Evolutionary conservation across 345 rosid genomes (phyloP), one percentile per base, ranked within the genome.

Genomic region (Garcia nutans): DNA sequence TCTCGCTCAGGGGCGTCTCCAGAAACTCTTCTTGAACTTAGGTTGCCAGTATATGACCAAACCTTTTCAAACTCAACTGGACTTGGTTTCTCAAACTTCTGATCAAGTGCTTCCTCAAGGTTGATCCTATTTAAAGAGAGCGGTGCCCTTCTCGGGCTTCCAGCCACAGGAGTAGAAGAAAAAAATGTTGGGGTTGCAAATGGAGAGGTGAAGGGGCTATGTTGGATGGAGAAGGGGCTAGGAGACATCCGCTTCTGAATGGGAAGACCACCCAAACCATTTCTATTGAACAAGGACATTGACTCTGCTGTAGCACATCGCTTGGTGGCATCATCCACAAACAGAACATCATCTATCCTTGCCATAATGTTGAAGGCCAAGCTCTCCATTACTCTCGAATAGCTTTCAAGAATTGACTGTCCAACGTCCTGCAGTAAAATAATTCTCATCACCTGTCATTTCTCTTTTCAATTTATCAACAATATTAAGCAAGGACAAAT

Each of bases 301-400:
- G 97, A 85, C 81, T 92, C 96, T 17, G 89, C 84, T 10, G 82
- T 89, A 31, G 89, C 87, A 68, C 86, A 83, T 79, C 82, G 81
- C 75, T 84, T 91, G 55, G 72, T 81, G 24, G 97, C 86, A 76
- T 96, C 98, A 65, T 96, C 97, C 28, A 89, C 99, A 37, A 83
- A 93, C n/a, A 93, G 84, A 72, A 96, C 97, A 73, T 93, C 99
- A 4, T 96, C 98, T 73, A 96, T 92, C 81, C 98, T 96, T n/a
- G 99, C 99, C 78, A 87, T 92, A 56, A 93, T 87, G 87, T 96
- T 96, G 86, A 96, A 93, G 65, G 99, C 99, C 86, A 93, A 77
- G 87, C 99, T 92, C 89, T 96, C 99, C 92, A 88, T 89, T 65
- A 96, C 99, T 84, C 99, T 89, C 0, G 99, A 92, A 89, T 96